Evolutionary conservation across 306 rosid genomes (phyloP).

Genomic region (barrel medic (Medicago truncatula)): DNA sequence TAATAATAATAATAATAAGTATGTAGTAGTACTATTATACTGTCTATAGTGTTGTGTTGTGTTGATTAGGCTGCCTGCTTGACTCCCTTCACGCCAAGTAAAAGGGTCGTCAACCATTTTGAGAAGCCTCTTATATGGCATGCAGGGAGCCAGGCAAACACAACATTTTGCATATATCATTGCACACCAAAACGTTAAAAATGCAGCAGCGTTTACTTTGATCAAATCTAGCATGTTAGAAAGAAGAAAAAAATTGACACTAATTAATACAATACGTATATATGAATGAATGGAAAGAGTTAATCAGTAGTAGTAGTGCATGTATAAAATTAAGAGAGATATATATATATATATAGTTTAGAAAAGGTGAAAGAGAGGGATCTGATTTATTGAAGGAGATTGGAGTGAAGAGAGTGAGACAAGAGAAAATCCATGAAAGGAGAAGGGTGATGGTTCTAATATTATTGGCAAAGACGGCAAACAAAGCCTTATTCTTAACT

Average conservation of each 20-base stretch:
- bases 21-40: too few relatives aligned
- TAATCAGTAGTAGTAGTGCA: not conserved
- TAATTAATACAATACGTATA: not conserved
- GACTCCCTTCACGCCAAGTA: slow-evolving; percentile 79
- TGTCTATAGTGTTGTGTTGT: not conserved
- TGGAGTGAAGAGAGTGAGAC: slow-evolving; percentile 45
- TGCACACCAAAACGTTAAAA: not conserved
- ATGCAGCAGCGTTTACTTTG: not conserved
- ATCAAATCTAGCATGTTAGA: not conserved
- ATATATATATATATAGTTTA: slow-evolving; percentile 13
- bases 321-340: not conserved
- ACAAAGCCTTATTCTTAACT: slow-evolving; percentile 26
- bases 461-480: slow-evolving; percentile 53
- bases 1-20: too few relatives aligned
- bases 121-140: slow-evolving; percentile 77
- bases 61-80: slow-evolving; percentile 48
- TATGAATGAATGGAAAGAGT: not conserved
- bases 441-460: not conserved
- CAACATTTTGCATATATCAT: not conserved
- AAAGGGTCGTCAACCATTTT: slow-evolving; percentile 49
- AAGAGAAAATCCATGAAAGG: slow-evolving; percentile 51
- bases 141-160: slow-evolving; percentile 76
- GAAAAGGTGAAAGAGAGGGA: not conserved
- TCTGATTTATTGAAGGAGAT: slow-evolving; percentile 17
- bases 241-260: not conserved